A percentile compares a stretch with the other conserved stretches of the same genome.
phyloP scores from a whole-genome alignment of 2,329 filamentous ascomycete species.

The Pestalotiopsis sp. region DNA sequence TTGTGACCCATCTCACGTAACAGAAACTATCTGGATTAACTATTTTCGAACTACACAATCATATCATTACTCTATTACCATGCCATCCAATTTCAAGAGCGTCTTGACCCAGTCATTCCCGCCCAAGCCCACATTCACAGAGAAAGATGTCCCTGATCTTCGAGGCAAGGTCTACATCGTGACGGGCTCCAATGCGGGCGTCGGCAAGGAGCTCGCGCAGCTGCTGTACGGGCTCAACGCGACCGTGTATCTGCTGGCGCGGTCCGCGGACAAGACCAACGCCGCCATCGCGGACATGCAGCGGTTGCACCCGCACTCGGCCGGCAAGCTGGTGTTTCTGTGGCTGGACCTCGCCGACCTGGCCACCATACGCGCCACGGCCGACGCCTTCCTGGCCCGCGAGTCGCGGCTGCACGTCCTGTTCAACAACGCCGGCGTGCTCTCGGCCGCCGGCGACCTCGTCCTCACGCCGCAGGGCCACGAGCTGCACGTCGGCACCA shows the following conservation, averaged over 20 bases:
- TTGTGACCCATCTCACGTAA: no score
- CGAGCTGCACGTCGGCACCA: slow-evolving; percentile 34
- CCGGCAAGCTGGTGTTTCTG: not conserved
- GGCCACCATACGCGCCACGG: not conserved
- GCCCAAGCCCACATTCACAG: slow-evolving; percentile 7
- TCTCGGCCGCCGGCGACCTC: not conserved
- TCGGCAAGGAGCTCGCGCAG: slow-evolving; percentile 40
- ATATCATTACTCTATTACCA: no score
- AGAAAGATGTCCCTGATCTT: slow-evolving; percentile 22
- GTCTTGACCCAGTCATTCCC: not conserved
- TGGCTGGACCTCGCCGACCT: not conserved
- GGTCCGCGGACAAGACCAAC: slow-evolving; percentile 19
- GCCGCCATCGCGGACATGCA: not conserved
- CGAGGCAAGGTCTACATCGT: slow-evolving; percentile 17
- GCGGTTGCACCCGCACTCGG: not conserved
- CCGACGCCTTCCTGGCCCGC: not conserved
- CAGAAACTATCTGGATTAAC: no score
- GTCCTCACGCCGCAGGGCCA: slow-evolving; percentile 27
- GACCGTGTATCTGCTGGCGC: slow-evolving; percentile 46
- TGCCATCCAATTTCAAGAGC: no score
- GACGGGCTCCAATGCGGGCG: slow-evolving; percentile 30
- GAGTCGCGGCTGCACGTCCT: not conserved
- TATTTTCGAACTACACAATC: no score
- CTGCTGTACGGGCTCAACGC: slow-evolving; percentile 45
- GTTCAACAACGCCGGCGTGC: not conserved